Conservation (phyloP, 345 rosid species). For the Draba incana region DNA sequence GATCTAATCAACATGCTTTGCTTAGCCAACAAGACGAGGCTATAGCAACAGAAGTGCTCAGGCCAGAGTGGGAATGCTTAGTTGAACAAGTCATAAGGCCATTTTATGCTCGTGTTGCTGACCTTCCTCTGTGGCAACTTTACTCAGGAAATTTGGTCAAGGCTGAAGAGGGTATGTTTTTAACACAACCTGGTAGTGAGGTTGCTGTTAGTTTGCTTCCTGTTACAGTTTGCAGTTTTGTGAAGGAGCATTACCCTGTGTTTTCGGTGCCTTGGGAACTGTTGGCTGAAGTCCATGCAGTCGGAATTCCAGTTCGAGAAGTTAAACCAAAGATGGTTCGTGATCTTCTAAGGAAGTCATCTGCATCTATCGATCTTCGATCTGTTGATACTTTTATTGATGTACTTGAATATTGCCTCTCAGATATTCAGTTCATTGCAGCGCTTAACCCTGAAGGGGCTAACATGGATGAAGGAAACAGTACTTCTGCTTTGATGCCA, state of each 20-base stretch:
- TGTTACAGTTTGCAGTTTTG: constrained; percentile 89
- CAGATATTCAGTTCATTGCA: constrained; percentile 67
- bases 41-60: constrained; percentile 45
- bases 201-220: constrained; percentile 83
- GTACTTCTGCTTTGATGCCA: constrained; percentile 42
- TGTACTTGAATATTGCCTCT: constrained; percentile 90
- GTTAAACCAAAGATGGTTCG: constrained; percentile 96
- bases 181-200: constrained; percentile 84
- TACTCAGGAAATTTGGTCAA: constrained; percentile 87
- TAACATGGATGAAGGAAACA: constrained; percentile 46
- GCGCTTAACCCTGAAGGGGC: constrained; percentile 44
- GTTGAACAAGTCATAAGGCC: constrained; percentile 81
- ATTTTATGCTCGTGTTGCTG: constrained; percentile 76
- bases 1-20: constrained; percentile 49
- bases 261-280: constrained; percentile 94
- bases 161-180: constrained; percentile 96
- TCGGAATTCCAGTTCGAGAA: constrained; percentile 72
- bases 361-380: constrained; percentile 71
- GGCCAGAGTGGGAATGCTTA: constrained; percentile 77
- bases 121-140: constrained; percentile 94
- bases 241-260: constrained; percentile 91
- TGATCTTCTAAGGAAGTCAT: constrained; percentile 66
- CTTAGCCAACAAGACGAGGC: constrained; percentile 44
- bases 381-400: constrained; percentile 86
- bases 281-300: constrained; percentile 81